A percentile compares a stretch with the other conserved stretches of the same genome.
Evolutionary conservation across 2,329 filamentous ascomycete species (phyloP).

Genomic region (Verruconis gallopava): DNA sequence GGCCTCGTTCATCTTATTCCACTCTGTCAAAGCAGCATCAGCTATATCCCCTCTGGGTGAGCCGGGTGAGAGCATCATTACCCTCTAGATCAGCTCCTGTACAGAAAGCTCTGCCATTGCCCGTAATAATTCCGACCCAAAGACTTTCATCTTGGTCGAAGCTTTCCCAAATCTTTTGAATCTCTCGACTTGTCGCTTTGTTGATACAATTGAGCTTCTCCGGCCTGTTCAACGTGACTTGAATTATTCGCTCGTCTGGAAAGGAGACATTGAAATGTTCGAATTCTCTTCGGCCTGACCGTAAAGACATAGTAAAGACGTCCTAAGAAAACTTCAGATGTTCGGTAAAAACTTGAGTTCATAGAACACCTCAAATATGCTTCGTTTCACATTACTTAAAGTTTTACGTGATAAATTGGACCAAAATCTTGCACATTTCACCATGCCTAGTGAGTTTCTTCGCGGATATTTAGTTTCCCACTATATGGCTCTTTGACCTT

Average conservation of each 20-base stretch:
- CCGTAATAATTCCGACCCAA: slow-evolving; percentile 14
- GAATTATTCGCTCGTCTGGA: slow-evolving; percentile 5
- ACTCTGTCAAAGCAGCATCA: slow-evolving; percentile 13
- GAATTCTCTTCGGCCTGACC: not conserved
- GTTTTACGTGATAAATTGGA: too few species aligned
- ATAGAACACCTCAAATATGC: too few species aligned
- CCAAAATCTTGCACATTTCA: too few species aligned
- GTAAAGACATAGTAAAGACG: slow-evolving; percentile 9
- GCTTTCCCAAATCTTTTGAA: slow-evolving; percentile 11
- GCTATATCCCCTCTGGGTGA: not conserved
- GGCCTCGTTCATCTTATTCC: slow-evolving; percentile 16
- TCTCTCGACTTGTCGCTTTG: slow-evolving; percentile 10
- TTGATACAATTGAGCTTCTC: slow-evolving; percentile 14
- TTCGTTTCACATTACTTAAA: too few species aligned
- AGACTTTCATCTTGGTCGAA: slow-evolving; percentile 12
- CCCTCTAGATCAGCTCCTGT: slow-evolving; percentile 14
- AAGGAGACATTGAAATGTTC: slow-evolving; percentile 9
- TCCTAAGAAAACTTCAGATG: too few species aligned
- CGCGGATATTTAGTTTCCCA: too few species aligned
- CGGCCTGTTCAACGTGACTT: slow-evolving; percentile 13
- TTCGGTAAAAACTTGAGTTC: too few species aligned
- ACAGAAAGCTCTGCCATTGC: slow-evolving; percentile 14
- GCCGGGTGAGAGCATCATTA: not conserved
- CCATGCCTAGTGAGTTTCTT: too few species aligned
- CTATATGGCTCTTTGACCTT: too few species aligned